Conservation (phyloP, 2,329 filamentous ascomycete species). For the Beauveria pseudobassiana region DNA sequence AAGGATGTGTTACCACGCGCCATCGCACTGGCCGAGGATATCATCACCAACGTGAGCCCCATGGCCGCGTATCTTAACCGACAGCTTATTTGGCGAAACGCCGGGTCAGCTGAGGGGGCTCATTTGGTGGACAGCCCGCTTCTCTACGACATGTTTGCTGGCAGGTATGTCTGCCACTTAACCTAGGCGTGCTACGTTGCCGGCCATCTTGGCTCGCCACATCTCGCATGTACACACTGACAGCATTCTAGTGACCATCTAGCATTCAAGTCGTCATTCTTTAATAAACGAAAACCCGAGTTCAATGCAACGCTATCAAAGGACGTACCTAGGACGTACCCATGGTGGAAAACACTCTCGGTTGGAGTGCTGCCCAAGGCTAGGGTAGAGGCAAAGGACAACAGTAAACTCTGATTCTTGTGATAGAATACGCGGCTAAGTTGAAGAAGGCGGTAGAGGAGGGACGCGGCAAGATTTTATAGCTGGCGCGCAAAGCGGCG, state of each 20-base stretch:
- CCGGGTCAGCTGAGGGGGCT: slow-evolving; percentile 1
- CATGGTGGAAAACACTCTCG: not conserved
- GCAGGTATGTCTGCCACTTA: not conserved
- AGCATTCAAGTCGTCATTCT: slow-evolving; percentile 8
- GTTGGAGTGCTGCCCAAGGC: not conserved
- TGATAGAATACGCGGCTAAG: not conserved
- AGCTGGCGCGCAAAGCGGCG: too few relatives aligned
- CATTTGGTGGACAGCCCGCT: slow-evolving; percentile 11
- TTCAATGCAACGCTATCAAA: not conserved
- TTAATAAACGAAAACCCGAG: not conserved
- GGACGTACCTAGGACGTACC: not conserved
- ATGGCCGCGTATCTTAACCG: slow-evolving; percentile 9
- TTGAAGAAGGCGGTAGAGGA: too few relatives aligned
- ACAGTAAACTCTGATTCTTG: not conserved
- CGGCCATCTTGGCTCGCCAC: too few relatives aligned
- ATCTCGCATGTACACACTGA: not conserved
- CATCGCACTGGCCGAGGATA: slow-evolving; percentile 7
- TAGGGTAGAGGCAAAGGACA: not conserved
- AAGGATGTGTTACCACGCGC: slow-evolving; percentile 11
- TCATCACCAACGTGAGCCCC: slow-evolving; percentile 7
- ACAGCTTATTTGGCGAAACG: slow-evolving; percentile 12
- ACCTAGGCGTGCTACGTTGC: too few relatives aligned
- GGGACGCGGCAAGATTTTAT: too few relatives aligned
- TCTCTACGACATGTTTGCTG: slow-evolving; percentile 10
- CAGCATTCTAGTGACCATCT: not conserved